These are phyloP conservation scores for Trichocladium antarcticum DNA, from an alignment of 495 filamentous ascomycete species.

Conservation along the genomic window DNA sequence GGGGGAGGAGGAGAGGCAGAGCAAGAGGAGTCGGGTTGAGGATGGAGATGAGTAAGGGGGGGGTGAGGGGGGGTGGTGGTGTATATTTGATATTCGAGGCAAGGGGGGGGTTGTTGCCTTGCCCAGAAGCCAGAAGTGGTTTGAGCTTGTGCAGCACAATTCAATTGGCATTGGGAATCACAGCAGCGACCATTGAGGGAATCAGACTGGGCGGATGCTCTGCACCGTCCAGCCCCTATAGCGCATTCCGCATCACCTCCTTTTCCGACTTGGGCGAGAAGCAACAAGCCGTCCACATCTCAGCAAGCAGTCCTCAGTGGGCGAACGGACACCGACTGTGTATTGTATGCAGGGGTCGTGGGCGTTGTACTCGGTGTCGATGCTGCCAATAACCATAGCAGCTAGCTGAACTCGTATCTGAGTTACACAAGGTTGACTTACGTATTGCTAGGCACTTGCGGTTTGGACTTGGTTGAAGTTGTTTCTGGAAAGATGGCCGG, in stretches of 20 bases:
- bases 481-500: neutral
- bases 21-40: slow-evolving; percentile 72
- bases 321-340: no score
- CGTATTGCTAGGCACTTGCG: slow-evolving; percentile 28
- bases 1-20: slow-evolving; percentile 58
- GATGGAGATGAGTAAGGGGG: slow-evolving; percentile 46
- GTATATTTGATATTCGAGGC: no score
- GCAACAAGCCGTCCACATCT: no score
- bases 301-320: no score
- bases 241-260: no score
- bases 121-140: neutral
- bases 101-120: neutral
- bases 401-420: slow-evolving; percentile 28
- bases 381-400: slow-evolving; percentile 33
- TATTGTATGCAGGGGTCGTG: no score
- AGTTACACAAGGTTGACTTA: slow-evolving; percentile 32
- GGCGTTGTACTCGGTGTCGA: slow-evolving; percentile 44
- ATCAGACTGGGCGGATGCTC: no score
- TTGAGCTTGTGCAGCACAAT: no score
- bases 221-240: no score
- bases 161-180: no score
- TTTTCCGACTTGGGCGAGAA: no score
- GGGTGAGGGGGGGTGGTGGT: neutral
- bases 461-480: neutral
- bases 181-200: no score